phyloP scores from a whole-genome alignment of 306 rosid genomes.

The Quillaja saponaria region DNA sequence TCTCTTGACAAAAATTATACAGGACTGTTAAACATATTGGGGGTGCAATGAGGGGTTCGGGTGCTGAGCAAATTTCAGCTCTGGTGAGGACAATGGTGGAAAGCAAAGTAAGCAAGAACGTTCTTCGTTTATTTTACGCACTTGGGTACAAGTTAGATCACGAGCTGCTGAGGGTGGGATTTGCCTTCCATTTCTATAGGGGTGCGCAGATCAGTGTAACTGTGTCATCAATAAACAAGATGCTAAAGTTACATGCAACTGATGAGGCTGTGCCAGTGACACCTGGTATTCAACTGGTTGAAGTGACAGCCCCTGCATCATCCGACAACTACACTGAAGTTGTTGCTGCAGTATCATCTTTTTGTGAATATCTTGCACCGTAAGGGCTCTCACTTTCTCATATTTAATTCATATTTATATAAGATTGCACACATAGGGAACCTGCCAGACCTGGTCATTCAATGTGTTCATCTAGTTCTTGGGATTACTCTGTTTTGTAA shows the following conservation, averaged over 20 bases:
- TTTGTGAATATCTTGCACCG: slow-evolving; percentile 99
- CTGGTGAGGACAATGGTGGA: slow-evolving; percentile 84
- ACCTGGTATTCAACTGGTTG: slow-evolving; percentile 90
- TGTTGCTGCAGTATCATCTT: slow-evolving; percentile 70
- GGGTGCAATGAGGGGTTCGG: slow-evolving; percentile 96
- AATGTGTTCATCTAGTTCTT: neutral
- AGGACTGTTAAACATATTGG: slow-evolving; percentile 89
- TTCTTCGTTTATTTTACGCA: slow-evolving; percentile 72
- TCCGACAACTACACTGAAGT: slow-evolving; percentile 76
- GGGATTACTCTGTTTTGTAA: neutral
- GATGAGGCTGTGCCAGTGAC: slow-evolving; percentile 91
- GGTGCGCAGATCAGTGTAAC: slow-evolving; percentile 76
- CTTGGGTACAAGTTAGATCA: slow-evolving; percentile 94
- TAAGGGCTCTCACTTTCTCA: slow-evolving; percentile 42
- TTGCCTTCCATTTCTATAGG: slow-evolving; percentile 70
- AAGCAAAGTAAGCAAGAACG: slow-evolving; percentile 88
- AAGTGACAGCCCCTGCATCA: slow-evolving; percentile 91
- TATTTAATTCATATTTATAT: neutral
- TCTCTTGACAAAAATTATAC: slow-evolving; percentile 10
- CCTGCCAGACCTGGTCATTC: no score
- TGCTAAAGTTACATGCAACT: slow-evolving; percentile 85
- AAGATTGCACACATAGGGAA: no score
- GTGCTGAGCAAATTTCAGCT: slow-evolving; percentile 92
- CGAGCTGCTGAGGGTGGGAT: slow-evolving; percentile 80
- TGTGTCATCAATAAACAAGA: slow-evolving; percentile 80